Conservation (phyloP, 345 rosid genomes). For the Gossypium turneri region DNA sequence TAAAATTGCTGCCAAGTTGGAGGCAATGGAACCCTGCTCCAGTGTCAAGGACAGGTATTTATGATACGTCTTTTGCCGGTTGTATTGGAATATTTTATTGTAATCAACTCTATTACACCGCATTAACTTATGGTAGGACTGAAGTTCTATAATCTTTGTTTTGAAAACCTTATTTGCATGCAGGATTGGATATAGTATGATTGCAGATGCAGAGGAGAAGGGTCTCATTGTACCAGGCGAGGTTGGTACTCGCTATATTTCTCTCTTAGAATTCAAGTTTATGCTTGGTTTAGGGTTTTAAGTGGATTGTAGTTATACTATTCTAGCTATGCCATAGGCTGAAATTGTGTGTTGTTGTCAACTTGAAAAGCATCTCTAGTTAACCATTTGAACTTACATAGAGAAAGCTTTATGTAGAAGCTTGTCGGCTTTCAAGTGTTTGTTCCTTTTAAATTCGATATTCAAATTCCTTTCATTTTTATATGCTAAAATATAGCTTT, state of each 20-base stretch:
- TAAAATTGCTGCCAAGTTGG: constrained; percentile 76
- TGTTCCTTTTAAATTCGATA: neutral
- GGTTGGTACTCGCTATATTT: constrained; percentile 39
- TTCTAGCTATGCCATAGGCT: neutral
- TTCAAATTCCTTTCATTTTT: neutral
- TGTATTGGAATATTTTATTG: neutral
- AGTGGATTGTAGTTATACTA: neutral
- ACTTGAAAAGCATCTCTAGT: neutral
- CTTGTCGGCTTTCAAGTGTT: neutral
- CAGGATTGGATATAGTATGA: constrained; percentile 79
- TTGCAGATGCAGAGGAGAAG: constrained; percentile 70
- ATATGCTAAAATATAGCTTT: neutral
- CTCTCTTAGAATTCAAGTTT: neutral
- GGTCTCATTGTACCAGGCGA: constrained; percentile 58
- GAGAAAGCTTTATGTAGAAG: neutral
- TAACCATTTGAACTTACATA: neutral
- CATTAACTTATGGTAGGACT: neutral
- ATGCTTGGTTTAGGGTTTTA: neutral
- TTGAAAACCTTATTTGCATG: constrained; percentile 1
- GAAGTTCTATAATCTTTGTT: neutral
- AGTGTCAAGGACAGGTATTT: constrained; percentile 89
- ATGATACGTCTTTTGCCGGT: neutral
- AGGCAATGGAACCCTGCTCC: constrained; percentile 84
- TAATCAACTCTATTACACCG: neutral
- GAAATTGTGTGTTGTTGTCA: neutral